Percentiles rank a stretch among this genome's conserved stretches.
phyloP scores from a whole-genome alignment of 2,329 filamentous ascomycete species.

The Paecilomyces sp. region DNA sequence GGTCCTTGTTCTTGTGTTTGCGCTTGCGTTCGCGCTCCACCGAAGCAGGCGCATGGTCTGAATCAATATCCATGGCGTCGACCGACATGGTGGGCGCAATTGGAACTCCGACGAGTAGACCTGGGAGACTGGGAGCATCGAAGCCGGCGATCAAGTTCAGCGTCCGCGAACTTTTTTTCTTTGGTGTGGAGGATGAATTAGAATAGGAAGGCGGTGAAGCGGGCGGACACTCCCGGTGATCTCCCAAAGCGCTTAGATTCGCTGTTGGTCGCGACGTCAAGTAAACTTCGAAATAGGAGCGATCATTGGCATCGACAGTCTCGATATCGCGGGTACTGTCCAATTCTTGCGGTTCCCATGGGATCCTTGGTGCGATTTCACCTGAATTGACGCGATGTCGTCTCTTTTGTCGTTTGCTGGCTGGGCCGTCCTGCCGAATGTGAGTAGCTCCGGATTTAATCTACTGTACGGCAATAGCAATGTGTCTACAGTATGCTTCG shows the following conservation, averaged over 20 bases:
- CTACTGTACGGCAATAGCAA: neutral
- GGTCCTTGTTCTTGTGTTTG: constrained; percentile 41
- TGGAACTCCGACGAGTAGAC: constrained; percentile 10
- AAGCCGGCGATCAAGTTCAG: constrained; percentile 5
- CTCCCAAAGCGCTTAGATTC: neutral
- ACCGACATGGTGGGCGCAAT: constrained; percentile 25
- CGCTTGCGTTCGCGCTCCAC: constrained; percentile 32
- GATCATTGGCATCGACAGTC: constrained; percentile 1
- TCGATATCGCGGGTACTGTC: constrained; percentile 1
- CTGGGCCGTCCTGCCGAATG: constrained; percentile 57
- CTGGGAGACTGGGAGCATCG: neutral
- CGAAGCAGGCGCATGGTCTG: constrained; percentile 12
- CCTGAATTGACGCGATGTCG: constrained; percentile 25
- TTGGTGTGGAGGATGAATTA: constrained; percentile 6
- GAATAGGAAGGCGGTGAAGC: neutral
- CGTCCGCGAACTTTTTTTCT: constrained; percentile 8
- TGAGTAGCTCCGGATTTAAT: constrained; percentile 26
- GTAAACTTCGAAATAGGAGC: neutral
- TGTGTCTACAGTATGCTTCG: neutral
- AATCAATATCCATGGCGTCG: constrained; percentile 35
- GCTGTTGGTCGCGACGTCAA: neutral
- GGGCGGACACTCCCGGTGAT: constrained; percentile 1
- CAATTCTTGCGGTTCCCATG: neutral
- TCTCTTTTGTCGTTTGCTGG: constrained; percentile 49
- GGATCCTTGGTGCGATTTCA: constrained; percentile 1